phyloP scores from a whole-genome alignment of 2,329 filamentous ascomycete genomes.

The Fusarium chlamydosporum region DNA sequence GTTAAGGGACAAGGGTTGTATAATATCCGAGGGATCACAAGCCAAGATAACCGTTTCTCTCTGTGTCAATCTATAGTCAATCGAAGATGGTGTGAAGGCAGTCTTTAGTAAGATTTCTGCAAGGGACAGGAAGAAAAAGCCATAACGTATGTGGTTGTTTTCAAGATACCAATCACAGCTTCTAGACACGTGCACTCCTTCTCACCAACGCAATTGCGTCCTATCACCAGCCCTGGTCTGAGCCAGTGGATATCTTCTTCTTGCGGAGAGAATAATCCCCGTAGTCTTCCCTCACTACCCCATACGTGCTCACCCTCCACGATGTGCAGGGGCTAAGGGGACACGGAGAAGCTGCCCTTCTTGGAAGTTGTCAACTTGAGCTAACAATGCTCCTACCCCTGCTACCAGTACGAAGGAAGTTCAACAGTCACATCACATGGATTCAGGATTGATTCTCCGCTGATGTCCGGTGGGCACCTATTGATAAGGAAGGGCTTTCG shows the following conservation, averaged over 20 bases:
- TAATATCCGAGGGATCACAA: slow-evolving; percentile 45
- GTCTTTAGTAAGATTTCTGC: slow-evolving; percentile 12
- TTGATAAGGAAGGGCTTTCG: slow-evolving; percentile 42
- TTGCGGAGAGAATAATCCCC: background rate
- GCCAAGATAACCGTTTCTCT: slow-evolving; percentile 23
- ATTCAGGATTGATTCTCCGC: slow-evolving; percentile 6
- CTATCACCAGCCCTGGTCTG: slow-evolving; percentile 7
- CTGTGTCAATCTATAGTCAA: background rate
- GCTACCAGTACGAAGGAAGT: slow-evolving; percentile 2
- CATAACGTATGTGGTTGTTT: slow-evolving; percentile 5
- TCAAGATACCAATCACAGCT: background rate
- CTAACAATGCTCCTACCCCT: slow-evolving; percentile 29
- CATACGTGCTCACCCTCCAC: slow-evolving; percentile 34
- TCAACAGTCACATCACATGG: slow-evolving; percentile 36
- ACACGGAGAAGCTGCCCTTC: slow-evolving; percentile 39
- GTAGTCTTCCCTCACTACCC: slow-evolving; percentile 6
- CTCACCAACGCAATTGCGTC: background rate
- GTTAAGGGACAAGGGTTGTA: slow-evolving; percentile 20
- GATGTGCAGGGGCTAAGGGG: slow-evolving; percentile 18
- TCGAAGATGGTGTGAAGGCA: slow-evolving; percentile 2
- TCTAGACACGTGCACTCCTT: slow-evolving; percentile 4
- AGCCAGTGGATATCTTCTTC: slow-evolving; percentile 5
- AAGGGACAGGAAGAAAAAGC: slow-evolving; percentile 29
- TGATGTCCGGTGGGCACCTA: slow-evolving; percentile 12
- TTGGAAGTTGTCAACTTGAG: slow-evolving; percentile 30